A percentile compares a stretch with the other conserved stretches of the same genome.
phyloP scores from a whole-genome alignment of 371 early-diverging fungal species.

The Aphelidium insulamus region DNA sequence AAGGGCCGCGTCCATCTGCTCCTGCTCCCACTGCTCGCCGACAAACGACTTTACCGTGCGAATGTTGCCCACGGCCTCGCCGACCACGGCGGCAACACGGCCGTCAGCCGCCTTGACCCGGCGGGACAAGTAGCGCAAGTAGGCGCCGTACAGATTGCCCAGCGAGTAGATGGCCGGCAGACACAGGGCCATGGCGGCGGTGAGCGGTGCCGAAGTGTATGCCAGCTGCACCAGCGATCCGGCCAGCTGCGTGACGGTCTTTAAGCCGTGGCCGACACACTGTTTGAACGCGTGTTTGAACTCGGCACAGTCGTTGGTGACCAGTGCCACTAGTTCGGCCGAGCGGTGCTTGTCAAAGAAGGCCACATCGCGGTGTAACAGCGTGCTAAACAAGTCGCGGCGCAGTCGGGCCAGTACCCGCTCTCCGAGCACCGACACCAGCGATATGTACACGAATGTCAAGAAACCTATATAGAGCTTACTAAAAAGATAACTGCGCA shows the following conservation, averaged over 20 bases:
- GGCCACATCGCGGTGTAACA: constrained; percentile 39
- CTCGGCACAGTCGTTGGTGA: constrained; percentile 43
- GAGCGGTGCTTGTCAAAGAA: constrained; percentile 43
- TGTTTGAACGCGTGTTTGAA: constrained; percentile 54
- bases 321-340: constrained; percentile 36
- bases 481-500: background rate
- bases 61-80: constrained; percentile 42
- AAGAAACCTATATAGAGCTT: constrained; percentile 13
- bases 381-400: constrained; percentile 20
- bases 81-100: constrained; percentile 38
- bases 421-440: constrained; percentile 49
- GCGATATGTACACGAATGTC: constrained; percentile 43
- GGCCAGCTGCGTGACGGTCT: constrained; percentile 35
- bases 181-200: constrained; percentile 28
- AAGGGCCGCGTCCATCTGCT: no score
- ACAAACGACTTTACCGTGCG: constrained; percentile 59
- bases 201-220: constrained; percentile 35
- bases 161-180: constrained; percentile 41
- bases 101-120: constrained; percentile 25
- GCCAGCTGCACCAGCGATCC: constrained; percentile 41
- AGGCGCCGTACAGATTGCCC: constrained; percentile 44
- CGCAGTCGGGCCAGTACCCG: constrained; percentile 32
- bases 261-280: constrained; percentile 41
- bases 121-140: constrained; percentile 24
- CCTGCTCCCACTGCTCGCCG: constrained; percentile 29